phyloP scores from a whole-genome alignment of 2,329 filamentous ascomycete genomes.

The Cephalotrichum gorgonifer region DNA sequence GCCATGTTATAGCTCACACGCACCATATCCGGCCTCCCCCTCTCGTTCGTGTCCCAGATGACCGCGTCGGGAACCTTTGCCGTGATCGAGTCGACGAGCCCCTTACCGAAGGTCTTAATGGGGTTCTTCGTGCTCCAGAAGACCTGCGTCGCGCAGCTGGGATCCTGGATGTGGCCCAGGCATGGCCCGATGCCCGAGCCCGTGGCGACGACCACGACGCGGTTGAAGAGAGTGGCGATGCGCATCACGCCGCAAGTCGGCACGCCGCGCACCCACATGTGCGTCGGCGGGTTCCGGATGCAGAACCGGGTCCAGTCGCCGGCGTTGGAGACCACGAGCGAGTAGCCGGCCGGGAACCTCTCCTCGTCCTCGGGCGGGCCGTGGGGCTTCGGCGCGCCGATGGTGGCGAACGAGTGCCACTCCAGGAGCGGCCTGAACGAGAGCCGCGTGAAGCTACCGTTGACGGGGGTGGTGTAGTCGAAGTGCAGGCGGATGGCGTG shows the following conservation, averaged over 20 bases:
- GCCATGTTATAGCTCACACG: conserved; percentile 40
- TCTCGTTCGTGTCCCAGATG: conserved; percentile 54
- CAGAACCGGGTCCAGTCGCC: conserved; percentile 63
- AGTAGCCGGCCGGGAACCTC: conserved; percentile 37
- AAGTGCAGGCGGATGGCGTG: conserved; percentile 67
- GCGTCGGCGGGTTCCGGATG: conserved; percentile 49
- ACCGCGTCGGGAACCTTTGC: conserved; percentile 50
- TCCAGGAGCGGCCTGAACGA: conserved; percentile 55
- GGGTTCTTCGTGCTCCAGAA: conserved; percentile 60
- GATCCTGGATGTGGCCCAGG: conserved; percentile 45
- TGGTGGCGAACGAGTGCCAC: conserved; percentile 69
- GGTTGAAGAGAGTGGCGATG: conserved; percentile 54
- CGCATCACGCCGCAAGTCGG: conserved; percentile 59
- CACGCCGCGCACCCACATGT: conserved; percentile 58
- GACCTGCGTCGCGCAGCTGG: conserved; percentile 43
- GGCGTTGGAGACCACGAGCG: conserved; percentile 59
- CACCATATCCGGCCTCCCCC: conserved; percentile 49
- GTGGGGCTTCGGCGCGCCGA: conserved; percentile 41
- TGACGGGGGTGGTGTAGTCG: conserved; percentile 47
- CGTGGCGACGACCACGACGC: conserved; percentile 57
- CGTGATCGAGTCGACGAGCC: conserved; percentile 44
- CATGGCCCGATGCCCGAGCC: conserved; percentile 65
- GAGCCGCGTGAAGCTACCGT: conserved; percentile 38
- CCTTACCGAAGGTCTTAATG: conserved; percentile 48
- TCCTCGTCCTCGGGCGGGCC: conserved; percentile 13